Conservation (phyloP, 2,329 filamentous ascomycete species). For the Fusarium abutilonis region DNA sequence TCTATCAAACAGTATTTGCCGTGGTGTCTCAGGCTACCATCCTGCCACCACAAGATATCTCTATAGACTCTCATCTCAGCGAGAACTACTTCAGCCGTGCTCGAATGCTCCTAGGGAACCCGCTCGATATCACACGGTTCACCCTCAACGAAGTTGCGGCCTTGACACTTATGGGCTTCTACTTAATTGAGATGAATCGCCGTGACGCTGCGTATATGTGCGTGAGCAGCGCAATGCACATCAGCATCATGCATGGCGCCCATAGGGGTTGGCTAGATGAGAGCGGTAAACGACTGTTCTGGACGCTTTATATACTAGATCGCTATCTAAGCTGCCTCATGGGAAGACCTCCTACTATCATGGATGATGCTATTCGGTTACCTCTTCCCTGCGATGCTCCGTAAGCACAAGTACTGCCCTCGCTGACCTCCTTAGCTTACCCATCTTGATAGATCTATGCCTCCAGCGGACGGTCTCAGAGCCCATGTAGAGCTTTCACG, state of each 20-base stretch:
- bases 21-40: conserved; percentile 48
- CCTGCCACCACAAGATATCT: conserved; percentile 28
- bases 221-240: conserved; percentile 58
- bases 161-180: conserved; percentile 59
- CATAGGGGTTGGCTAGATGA: conserved; percentile 58
- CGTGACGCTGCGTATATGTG: conserved; percentile 61
- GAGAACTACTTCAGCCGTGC: conserved; percentile 59
- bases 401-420: conserved; percentile 49
- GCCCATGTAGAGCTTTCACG: conserved; percentile 59
- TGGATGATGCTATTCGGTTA: conserved; percentile 59
- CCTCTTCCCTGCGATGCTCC: conserved; percentile 52
- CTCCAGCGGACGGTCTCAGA: conserved; percentile 55
- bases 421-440: background rate
- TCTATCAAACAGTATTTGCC: conserved; percentile 59
- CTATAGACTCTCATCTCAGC: conserved; percentile 49
- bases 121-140: conserved; percentile 55
- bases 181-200: conserved; percentile 60
- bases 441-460: conserved; percentile 51
- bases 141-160: conserved; percentile 57
- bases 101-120: conserved; percentile 56
- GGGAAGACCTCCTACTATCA: conserved; percentile 59
- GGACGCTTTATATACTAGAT: conserved; percentile 63
- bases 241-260: conserved; percentile 60
- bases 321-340: conserved; percentile 60
- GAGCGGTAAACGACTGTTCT: conserved; percentile 58